Conservation (phyloP, 805 yeast species). For the Saturnispora besseyi region DNA sequence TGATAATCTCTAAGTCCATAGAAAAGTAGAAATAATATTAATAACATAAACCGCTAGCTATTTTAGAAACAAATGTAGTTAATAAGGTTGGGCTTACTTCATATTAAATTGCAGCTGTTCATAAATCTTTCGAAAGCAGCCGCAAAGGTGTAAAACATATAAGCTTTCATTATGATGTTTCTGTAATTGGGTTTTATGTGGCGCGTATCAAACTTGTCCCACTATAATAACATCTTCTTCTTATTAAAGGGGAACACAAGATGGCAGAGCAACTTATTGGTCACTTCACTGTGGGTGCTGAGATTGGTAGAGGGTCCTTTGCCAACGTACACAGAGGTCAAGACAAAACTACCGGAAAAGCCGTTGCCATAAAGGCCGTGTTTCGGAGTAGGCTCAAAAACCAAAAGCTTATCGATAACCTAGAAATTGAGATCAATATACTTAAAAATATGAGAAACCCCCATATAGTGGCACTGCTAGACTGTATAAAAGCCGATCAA, state of each 20-base stretch:
- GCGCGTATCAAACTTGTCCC: conserved; percentile 7
- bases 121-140: neutral
- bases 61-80: no score
- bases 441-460: conserved; percentile 84
- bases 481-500: conserved; percentile 63
- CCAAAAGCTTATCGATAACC: conserved; percentile 79
- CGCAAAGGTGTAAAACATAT: neutral
- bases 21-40: no score
- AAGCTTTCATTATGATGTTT: neutral
- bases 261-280: conserved; percentile 6
- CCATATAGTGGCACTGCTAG: conserved; percentile 81
- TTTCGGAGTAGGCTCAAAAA: conserved; percentile 72
- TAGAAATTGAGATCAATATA: conserved; percentile 87
- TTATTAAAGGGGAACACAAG: neutral
- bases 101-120: no score
- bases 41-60: no score
- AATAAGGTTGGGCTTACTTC: no score
- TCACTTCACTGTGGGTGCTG: conserved; percentile 25
- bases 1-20: no score
- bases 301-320: conserved; percentile 92
- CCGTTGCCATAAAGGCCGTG: conserved; percentile 88
- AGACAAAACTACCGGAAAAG: conserved; percentile 39
- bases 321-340: conserved; percentile 90
- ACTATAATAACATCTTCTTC: neutral
- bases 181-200: neutral